phyloP scores from a whole-genome alignment of 2,329 filamentous ascomycete species.

The Fusarium compactum region DNA sequence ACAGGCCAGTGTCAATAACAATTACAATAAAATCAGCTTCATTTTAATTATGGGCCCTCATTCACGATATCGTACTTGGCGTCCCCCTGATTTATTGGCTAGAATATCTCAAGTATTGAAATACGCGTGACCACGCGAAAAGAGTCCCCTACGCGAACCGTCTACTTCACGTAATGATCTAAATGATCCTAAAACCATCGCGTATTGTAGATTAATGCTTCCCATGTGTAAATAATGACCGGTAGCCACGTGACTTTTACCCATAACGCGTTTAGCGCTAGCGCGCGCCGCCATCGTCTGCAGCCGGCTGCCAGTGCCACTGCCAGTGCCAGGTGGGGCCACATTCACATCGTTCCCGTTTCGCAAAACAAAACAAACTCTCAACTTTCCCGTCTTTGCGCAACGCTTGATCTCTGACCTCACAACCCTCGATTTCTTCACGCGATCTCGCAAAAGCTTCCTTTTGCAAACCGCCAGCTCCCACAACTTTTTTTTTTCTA shows the following conservation, averaged over 20 bases:
- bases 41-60: slow-evolving; percentile 25
- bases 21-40: slow-evolving; percentile 27
- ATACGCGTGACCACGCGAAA: neutral
- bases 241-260: neutral
- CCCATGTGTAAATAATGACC: neutral
- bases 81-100: neutral
- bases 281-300: slow-evolving; percentile 15
- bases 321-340: neutral
- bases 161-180: neutral
- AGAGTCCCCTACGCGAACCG: neutral
- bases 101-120: neutral
- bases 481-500: slow-evolving; percentile 9
- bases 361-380: slow-evolving; percentile 39
- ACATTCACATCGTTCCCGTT: slow-evolving; percentile 23
- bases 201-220: neutral
- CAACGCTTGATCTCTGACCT: slow-evolving; percentile 7
- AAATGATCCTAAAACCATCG: neutral
- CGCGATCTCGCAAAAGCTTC: slow-evolving; percentile 1
- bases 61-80: neutral
- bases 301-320: neutral
- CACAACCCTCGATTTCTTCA: neutral
- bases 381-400: slow-evolving; percentile 11
- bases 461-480: slow-evolving; percentile 14
- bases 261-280: slow-evolving; percentile 27
- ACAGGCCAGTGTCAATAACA: neutral